Evolutionary conservation across 192 early-diverging fungal genomes (phyloP), one percentile per base, ranked within the genome.

Genomic region (Umbelopsis isabellina): DNA sequence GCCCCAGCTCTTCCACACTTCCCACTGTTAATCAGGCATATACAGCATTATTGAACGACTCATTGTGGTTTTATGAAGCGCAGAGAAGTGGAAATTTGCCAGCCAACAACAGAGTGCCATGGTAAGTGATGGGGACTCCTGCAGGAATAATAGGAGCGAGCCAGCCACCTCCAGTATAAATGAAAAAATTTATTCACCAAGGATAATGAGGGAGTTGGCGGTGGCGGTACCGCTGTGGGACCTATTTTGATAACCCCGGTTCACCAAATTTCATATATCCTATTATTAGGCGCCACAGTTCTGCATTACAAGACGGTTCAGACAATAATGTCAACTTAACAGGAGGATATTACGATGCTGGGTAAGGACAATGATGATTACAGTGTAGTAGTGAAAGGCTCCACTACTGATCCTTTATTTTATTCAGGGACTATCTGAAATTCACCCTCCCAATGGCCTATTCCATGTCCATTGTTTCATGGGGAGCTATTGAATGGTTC

Each of bases 371-470:
- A 27, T 22, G 27, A 61, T n/a, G n/a, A n/a, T n/a, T n/a, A n/a
- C n/a, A n/a, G n/a, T n/a, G n/a, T n/a, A n/a, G n/a, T n/a, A n/a
- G n/a, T n/a, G n/a, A n/a, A n/a, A n/a, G n/a, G n/a, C n/a, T n/a
- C n/a, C n/a, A n/a, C 16, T 7, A 25, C 41, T 22, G 5, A 52
- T 18, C 37, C 11, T 35, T 72, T 41, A 35, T 11, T 23, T 45
- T 20, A 16, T 44, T 13, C 21, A 77, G 86, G 22, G 87, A 89
- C 67, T 85, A 87, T 48, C 37, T 89, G 30, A 89, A 88, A 70
- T 89, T 89, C 52, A 83, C 83, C n/a, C 80, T 86, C n/a, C 87
- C 87, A 37, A 65, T 89, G 48, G 81, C 85, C 0, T 80, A 86
- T 30, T 67, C 82, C 7, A 37, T 88, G 52, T 49, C 83, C 18